Evolutionary conservation across 2,329 filamentous ascomycete species (phyloP).

Genomic region (Pyrenophora teres): DNA sequence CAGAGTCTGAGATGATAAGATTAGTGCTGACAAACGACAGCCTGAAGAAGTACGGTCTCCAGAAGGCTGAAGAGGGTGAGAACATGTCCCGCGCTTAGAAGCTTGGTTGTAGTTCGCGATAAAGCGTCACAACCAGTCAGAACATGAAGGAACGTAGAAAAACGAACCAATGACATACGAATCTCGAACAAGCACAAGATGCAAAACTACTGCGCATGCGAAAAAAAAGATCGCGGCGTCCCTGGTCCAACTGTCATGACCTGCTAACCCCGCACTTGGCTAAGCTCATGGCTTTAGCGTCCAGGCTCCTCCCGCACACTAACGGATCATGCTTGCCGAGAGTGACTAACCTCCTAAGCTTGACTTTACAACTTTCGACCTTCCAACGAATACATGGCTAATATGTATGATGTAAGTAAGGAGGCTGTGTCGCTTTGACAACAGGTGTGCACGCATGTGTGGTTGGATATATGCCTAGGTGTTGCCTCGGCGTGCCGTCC

Average conservation of each 20-base stretch:
- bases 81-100: slow-evolving; percentile 33
- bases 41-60: slow-evolving; percentile 51
- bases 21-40: not conserved
- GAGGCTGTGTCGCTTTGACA: too few relatives aligned
- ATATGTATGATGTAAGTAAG: too few relatives aligned
- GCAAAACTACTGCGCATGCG: not conserved
- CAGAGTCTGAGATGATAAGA: not conserved
- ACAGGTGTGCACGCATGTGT: too few relatives aligned
- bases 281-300: not conserved
- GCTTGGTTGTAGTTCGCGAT: not conserved
- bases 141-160: not conserved
- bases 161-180: not conserved
- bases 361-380: too few relatives aligned
- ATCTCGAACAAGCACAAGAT: not conserved
- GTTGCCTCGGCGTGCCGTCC: not conserved
- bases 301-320: slow-evolving; percentile 1
- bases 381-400: too few relatives aligned
- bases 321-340: not conserved
- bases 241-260: not conserved
- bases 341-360: not conserved
- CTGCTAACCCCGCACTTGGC: not conserved
- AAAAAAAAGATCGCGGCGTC: too few relatives aligned
- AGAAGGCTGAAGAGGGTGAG: slow-evolving; percentile 45
- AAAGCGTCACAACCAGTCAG: too few relatives aligned
- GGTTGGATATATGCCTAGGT: too few relatives aligned